Percentiles rank a stretch among this genome's conserved stretches.
Conservation (phyloP, 2,329 filamentous ascomycete genomes). For the Onygenales sp. region DNA sequence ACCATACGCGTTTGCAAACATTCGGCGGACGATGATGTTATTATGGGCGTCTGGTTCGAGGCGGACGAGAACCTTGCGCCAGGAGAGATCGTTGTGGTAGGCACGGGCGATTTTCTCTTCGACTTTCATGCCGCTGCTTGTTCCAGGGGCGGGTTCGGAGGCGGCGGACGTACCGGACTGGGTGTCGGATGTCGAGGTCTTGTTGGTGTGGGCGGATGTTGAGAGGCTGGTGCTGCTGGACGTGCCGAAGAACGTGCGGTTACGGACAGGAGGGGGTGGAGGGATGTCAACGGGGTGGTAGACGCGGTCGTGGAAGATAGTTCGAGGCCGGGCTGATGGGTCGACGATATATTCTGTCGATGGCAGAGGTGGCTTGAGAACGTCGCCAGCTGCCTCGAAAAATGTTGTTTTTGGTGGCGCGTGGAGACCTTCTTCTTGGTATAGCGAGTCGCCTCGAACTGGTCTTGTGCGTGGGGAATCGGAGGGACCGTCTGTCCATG, state of each 20-base stretch:
- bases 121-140: conserved; percentile 58
- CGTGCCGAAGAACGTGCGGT: conserved; percentile 30
- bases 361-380: conserved; percentile 83
- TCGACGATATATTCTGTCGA: conserved; percentile 73
- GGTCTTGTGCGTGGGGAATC: conserved; percentile 17
- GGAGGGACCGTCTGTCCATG: not conserved
- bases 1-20: conserved; percentile 94
- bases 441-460: conserved; percentile 42
- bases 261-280: conserved; percentile 50
- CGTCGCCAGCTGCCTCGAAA: conserved; percentile 87
- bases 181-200: not conserved
- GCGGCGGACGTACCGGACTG: conserved; percentile 3
- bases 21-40: conserved; percentile 91
- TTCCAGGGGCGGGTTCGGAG: conserved; percentile 6
- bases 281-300: conserved; percentile 94
- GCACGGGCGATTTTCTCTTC: conserved; percentile 97
- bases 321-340: conserved; percentile 68
- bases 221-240: conserved; percentile 5
- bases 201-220: not conserved
- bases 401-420: conserved; percentile 85
- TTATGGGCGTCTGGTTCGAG: conserved; percentile 97
- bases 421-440: conserved; percentile 43
- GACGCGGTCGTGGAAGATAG: conserved; percentile 93
- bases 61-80: conserved; percentile 93
- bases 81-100: conserved; percentile 83